A percentile compares a stretch with the other conserved stretches of the same genome.
Evolutionary conservation across 495 filamentous ascomycete species (phyloP).

Genomic region (Cladorrhinum samala): DNA sequence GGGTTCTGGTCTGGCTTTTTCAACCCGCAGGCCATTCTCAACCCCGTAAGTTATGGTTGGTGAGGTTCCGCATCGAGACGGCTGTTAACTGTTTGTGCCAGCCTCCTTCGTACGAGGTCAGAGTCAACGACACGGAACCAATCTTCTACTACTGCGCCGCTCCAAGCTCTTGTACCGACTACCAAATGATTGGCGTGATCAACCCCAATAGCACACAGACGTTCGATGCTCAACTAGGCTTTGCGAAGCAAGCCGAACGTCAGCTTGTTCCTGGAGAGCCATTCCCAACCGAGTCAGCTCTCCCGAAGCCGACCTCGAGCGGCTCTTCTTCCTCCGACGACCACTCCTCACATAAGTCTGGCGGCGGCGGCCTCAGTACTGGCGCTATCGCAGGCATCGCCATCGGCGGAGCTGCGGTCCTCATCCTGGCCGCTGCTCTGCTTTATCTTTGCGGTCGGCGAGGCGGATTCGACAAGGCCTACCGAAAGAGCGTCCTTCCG

Average conservation of each 20-base stretch:
- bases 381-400: constrained; percentile 46
- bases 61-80: not conserved
- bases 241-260: constrained; percentile 22
- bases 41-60: constrained; percentile 25
- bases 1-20: constrained; percentile 46
- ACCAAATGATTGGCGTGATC: constrained; percentile 45
- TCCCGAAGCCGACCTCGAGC: constrained; percentile 5
- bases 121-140: constrained; percentile 51
- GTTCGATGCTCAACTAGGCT: constrained; percentile 25
- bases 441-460: constrained; percentile 39
- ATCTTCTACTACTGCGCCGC: constrained; percentile 59
- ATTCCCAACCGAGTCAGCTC: constrained; percentile 26
- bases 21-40: constrained; percentile 29
- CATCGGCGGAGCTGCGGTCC: constrained; percentile 36
- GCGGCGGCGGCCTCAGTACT: constrained; percentile 13
- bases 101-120: constrained; percentile 42
- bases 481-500: constrained; percentile 13
- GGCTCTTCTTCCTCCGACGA: not conserved
- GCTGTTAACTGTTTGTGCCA: constrained; percentile 14
- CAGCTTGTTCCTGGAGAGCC: constrained; percentile 35
- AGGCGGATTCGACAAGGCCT: constrained; percentile 29
- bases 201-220: constrained; percentile 35
- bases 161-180: constrained; percentile 32
- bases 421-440: constrained; percentile 31
- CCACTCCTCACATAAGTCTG: not conserved